Percentiles rank a stretch among this genome's conserved stretches.
These are phyloP conservation scores for Ceratocystis papillata DNA, from an alignment of 2,329 filamentous ascomycete genomes.

Conservation along the genomic window DNA sequence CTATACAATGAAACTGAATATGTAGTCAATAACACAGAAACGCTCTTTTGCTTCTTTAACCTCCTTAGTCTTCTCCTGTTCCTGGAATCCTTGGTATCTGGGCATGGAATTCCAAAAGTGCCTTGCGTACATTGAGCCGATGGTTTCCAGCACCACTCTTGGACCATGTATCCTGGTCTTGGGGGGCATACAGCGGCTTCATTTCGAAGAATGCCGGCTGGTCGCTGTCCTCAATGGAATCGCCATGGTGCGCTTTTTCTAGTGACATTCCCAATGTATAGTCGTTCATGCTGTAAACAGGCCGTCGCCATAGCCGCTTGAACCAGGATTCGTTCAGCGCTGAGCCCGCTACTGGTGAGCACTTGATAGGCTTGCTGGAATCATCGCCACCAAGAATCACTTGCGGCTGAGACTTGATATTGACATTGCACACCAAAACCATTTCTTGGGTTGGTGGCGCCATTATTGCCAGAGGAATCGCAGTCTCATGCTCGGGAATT, in stretches of 20 bases:
- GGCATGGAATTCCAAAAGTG: neutral
- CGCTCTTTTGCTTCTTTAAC: neutral
- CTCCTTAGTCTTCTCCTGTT: neutral
- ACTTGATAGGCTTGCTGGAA: neutral
- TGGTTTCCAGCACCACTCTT: neutral
- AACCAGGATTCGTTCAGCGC: slow-evolving; percentile 1
- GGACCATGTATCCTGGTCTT: neutral
- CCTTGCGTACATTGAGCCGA: neutral
- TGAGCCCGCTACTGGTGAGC: neutral
- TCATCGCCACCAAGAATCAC: slow-evolving; percentile 1
- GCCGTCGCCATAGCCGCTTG: neutral
- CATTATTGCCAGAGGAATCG: slow-evolving; percentile 1
- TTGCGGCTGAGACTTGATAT: neutral
- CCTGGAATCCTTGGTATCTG: no score
- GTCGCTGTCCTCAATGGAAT: neutral
- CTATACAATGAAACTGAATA: neutral
- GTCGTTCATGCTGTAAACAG: neutral
- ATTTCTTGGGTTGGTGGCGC: neutral
- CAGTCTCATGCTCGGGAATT: slow-evolving; percentile 5
- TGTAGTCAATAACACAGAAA: slow-evolving; percentile 2
- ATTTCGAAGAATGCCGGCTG: neutral
- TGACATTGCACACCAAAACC: neutral
- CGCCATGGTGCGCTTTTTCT: no score
- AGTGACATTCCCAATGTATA: neutral
- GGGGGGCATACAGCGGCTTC: neutral